phyloP scores from a whole-genome alignment of 805 yeast species.

The Saturnispora mendoncae region DNA sequence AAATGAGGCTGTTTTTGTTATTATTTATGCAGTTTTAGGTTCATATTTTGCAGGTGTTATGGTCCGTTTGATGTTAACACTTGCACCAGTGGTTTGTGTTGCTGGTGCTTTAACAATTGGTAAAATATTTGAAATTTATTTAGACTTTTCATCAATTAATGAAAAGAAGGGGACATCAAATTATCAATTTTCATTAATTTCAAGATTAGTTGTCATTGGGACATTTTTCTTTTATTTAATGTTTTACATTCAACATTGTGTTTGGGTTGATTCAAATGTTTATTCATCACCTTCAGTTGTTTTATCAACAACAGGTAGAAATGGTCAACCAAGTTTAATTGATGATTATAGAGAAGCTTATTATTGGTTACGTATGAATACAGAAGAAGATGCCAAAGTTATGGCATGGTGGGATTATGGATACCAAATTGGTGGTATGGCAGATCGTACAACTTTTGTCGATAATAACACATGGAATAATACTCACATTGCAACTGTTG shows the following conservation, averaged over 20 bases:
- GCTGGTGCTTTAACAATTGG: conserved; percentile 85
- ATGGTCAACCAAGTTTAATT: conserved; percentile 76
- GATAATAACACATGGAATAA: conserved; percentile 99
- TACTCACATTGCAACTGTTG: conserved; percentile 98
- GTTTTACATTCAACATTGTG: conserved; percentile 86
- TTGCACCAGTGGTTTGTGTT: conserved; percentile 94
- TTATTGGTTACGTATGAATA: conserved; percentile 97
- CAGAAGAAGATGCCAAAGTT: conserved; percentile 89
- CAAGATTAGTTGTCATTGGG: conserved; percentile 54
- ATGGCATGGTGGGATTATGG: conserved; percentile 99
- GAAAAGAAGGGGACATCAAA: conserved; percentile 15
- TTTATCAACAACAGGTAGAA: conserved; percentile 70
- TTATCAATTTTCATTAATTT: conserved; percentile 31
- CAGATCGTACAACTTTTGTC: conserved; percentile 95
- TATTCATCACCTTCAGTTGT: conserved; percentile 98
- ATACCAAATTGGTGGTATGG: conserved; percentile 99
- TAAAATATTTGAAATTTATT: conserved; percentile 71
- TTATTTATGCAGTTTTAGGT: conserved; percentile 86
- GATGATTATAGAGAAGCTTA: conserved; percentile 99
- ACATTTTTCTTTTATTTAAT: conserved; percentile 67
- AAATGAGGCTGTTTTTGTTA: conserved; percentile 87
- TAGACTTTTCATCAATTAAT: conserved; percentile 40
- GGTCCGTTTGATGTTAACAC: conserved; percentile 94
- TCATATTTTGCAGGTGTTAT: conserved; percentile 98
- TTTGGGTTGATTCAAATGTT: conserved; percentile 94